These are phyloP conservation scores for Globisporangium nagaii DNA, from an alignment of 352 stramenopile genomes.

Conservation along the genomic window DNA sequence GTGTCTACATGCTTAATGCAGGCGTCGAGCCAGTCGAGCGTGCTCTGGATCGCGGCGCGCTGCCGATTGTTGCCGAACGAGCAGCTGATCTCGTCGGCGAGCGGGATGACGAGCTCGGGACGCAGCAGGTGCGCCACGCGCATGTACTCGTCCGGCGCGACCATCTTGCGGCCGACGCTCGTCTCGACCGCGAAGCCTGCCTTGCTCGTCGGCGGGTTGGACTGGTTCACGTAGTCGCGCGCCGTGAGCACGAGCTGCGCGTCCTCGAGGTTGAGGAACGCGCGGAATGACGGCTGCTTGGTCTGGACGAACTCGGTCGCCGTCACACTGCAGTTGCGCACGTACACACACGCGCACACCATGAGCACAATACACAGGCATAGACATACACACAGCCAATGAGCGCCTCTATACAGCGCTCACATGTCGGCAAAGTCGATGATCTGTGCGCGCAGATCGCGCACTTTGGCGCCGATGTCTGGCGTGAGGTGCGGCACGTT, in stretches of 20 bases:
- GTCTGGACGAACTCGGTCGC: conserved; percentile 27
- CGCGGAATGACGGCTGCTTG: conserved; percentile 32
- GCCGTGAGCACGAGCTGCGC: conserved; percentile 54
- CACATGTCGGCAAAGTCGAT: conserved; percentile 76
- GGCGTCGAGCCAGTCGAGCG: conserved; percentile 67
- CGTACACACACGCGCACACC: background rate
- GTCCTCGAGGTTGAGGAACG: conserved; percentile 48
- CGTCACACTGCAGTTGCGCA: conserved; percentile 15
- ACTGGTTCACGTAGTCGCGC: conserved; percentile 60
- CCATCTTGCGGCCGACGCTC: conserved; percentile 32
- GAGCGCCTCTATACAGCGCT: conserved; percentile 6
- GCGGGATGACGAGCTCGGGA: conserved; percentile 52
- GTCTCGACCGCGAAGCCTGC: conserved; percentile 58
- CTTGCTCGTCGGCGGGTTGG: conserved; percentile 48
- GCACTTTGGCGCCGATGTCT: conserved; percentile 63
- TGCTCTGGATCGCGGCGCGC: conserved; percentile 50
- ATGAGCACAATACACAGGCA: conserved; percentile 12
- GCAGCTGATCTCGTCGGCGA: conserved; percentile 57
- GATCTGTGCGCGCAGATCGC: conserved; percentile 49
- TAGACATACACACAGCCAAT: background rate
- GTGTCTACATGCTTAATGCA: conserved; percentile 36
- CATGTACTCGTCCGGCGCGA: conserved; percentile 60
- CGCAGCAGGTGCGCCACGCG: conserved; percentile 34
- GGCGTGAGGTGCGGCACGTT: conserved; percentile 72
- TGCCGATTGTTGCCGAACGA: conserved; percentile 65